phyloP scores from a whole-genome alignment of 1,139 yeast genomes.

The Blastobotrys buckinghamii region DNA sequence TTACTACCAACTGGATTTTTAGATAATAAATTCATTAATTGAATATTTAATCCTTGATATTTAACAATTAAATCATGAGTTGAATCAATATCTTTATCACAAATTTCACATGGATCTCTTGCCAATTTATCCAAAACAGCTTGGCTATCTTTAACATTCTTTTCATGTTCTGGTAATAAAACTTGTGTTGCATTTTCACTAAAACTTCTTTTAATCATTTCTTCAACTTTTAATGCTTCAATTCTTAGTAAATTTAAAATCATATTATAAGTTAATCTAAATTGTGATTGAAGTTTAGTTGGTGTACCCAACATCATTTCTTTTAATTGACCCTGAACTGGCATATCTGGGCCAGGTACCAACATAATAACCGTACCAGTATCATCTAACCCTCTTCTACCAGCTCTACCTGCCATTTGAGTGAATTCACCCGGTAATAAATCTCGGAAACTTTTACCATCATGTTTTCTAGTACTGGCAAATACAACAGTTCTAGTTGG shows the following conservation, averaged over 20 bases:
- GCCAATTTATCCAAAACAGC: slow-evolving; percentile 41
- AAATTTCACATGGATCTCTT: slow-evolving; percentile 38
- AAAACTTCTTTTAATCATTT: slow-evolving; percentile 93
- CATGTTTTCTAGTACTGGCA: slow-evolving; percentile 79
- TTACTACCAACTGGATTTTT: slow-evolving; percentile 44
- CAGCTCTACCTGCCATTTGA: slow-evolving; percentile 99
- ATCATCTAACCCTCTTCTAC: slow-evolving; percentile 91
- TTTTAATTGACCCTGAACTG: slow-evolving; percentile 49
- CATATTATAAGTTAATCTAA: slow-evolving; percentile 93
- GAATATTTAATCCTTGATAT: slow-evolving; percentile 37
- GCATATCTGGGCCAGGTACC: slow-evolving; percentile 67
- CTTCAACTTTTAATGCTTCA: slow-evolving; percentile 92
- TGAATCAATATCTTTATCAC: slow-evolving; percentile 39
- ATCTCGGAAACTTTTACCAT: slow-evolving; percentile 76
- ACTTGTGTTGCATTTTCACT: slow-evolving; percentile 88
- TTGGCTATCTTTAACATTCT: slow-evolving; percentile 50
- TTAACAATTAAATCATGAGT: slow-evolving; percentile 43
- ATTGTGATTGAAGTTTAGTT: slow-evolving; percentile 84
- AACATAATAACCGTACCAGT: slow-evolving; percentile 95
- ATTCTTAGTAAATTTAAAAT: slow-evolving; percentile 83
- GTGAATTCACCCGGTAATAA: slow-evolving; percentile 94
- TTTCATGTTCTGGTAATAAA: slow-evolving; percentile 79
- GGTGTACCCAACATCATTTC: slow-evolving; percentile 83
- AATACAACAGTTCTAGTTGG: slow-evolving; percentile 97
- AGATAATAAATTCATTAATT: slow-evolving; percentile 45